Evolutionary conservation across 129 eudicot genomes (phyloP).

Genomic region (Silybum marianum): DNA sequence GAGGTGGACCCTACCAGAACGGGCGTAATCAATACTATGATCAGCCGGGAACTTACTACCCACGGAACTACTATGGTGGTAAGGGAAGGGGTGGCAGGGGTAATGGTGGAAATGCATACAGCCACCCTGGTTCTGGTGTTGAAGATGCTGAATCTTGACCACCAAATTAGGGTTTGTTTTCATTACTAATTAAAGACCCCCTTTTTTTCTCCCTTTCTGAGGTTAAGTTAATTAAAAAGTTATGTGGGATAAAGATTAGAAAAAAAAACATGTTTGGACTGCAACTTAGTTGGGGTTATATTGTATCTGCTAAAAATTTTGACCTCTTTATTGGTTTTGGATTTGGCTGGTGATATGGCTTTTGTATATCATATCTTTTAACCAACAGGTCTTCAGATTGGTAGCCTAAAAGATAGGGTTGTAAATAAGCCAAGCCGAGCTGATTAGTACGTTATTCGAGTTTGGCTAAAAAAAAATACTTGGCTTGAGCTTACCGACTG

Average conservation of each 20-base stretch:
- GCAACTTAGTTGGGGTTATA: not conserved
- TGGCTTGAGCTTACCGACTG: too few species aligned
- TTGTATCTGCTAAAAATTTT: conserved; percentile 1
- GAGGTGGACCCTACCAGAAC: conserved; percentile 74
- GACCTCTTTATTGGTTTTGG: not conserved
- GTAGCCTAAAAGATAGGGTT: too few species aligned
- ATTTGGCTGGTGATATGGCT: not conserved
- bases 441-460: too few species aligned
- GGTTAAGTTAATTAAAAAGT: conserved; percentile 22
- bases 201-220: not conserved
- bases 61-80: conserved; percentile 53
- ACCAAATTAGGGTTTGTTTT: not conserved
- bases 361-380: too few species aligned
- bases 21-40: conserved; percentile 76
- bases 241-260: not conserved
- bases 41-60: conserved; percentile 65
- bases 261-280: not conserved
- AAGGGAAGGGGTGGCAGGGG: conserved; percentile 68
- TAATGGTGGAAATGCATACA: conserved; percentile 44
- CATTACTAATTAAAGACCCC: conserved; percentile 23
- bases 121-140: conserved; percentile 37
- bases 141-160: conserved; percentile 46
- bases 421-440: too few species aligned
- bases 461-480: too few species aligned
- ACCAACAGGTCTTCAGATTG: not conserved